Percentiles rank a stretch among this genome's conserved stretches.
Conservation (phyloP, 2,329 filamentous ascomycete species). For the Chaetothyriales sp. region DNA sequence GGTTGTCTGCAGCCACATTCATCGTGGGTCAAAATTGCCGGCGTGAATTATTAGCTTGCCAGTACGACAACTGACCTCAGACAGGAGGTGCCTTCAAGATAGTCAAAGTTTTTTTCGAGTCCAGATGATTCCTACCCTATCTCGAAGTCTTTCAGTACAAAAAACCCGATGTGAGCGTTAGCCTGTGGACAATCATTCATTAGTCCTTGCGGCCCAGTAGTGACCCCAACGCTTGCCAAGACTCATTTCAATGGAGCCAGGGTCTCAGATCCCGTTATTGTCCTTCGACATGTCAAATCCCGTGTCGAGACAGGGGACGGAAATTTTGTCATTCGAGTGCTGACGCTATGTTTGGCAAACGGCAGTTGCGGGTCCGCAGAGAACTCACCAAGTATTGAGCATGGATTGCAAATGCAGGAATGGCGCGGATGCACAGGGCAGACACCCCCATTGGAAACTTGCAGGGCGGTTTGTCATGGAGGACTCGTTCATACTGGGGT, state of each 20-base stretch:
- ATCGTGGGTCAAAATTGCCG: too few species aligned
- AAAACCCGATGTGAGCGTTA: too few species aligned
- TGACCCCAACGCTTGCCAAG: background rate
- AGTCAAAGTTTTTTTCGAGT: too few species aligned
- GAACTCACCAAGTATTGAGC: background rate
- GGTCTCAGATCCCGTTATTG: background rate
- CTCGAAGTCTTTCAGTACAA: too few species aligned
- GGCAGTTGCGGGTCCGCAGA: background rate
- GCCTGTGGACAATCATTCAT: too few species aligned
- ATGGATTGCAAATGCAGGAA: background rate
- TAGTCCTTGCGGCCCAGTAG: background rate
- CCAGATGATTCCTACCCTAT: too few species aligned
- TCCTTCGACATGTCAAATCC: too few species aligned
- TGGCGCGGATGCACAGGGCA: background rate
- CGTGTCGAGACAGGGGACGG: background rate
- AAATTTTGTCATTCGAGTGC: background rate
- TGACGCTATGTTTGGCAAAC: background rate
- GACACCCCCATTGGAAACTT: too few species aligned
- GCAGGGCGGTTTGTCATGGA: background rate
- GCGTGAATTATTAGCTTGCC: too few species aligned
- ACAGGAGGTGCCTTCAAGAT: too few species aligned
- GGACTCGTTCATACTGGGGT: background rate
- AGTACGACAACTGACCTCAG: too few species aligned
- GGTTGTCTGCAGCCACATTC: too few species aligned
- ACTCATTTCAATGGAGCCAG: background rate